Evolutionary conservation across 305 asterid genomes (phyloP).

Genomic region (Ilex paraguariensis): DNA sequence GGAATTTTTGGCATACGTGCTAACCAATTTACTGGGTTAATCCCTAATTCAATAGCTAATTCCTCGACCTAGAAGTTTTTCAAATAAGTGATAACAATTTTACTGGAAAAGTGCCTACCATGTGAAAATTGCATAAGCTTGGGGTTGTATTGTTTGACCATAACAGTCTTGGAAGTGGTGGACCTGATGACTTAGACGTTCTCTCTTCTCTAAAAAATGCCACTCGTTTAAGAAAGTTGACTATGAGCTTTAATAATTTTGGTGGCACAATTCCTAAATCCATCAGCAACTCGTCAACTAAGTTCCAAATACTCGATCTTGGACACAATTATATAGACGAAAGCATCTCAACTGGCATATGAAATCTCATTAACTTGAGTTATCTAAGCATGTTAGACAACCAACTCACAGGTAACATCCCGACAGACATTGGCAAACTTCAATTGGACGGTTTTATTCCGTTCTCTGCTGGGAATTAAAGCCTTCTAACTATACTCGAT

Average conservation of each 20-base stretch:
- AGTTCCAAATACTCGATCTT: neutral
- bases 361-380: neutral
- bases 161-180: neutral
- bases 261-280: neutral
- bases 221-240: neutral
- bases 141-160: neutral
- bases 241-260: conserved; percentile 9
- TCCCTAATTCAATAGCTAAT: conserved; percentile 6
- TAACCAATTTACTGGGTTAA: conserved; percentile 8
- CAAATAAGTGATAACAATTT: neutral
- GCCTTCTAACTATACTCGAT: neutral
- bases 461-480: neutral
- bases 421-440: neutral
- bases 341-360: neutral
- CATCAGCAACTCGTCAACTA: neutral
- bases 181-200: conserved; percentile 12
- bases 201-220: conserved; percentile 11
- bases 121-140: neutral
- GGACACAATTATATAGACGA: neutral
- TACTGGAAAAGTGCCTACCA: neutral
- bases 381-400: neutral
- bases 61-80: neutral
- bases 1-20: neutral
- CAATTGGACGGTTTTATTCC: neutral
- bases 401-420: neutral